Conservation (phyloP, 257 asterid species). For the Salvia miltiorrhiza region DNA sequence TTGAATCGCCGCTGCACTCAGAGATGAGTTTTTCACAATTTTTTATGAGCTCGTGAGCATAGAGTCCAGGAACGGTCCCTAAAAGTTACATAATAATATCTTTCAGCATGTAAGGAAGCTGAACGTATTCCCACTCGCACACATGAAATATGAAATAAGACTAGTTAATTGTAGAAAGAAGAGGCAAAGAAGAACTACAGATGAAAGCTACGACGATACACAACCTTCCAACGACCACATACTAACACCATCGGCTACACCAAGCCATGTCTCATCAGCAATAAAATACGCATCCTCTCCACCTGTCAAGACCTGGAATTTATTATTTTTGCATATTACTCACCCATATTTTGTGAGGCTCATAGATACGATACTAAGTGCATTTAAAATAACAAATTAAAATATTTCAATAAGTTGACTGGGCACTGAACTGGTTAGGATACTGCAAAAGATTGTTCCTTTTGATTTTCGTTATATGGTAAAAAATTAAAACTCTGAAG, state of each 20-base stretch:
- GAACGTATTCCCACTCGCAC: background rate
- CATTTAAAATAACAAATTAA: background rate
- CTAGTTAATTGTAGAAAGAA: background rate
- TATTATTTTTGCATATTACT: slow-evolving; percentile 63
- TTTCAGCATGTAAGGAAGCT: background rate
- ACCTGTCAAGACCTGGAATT: slow-evolving; percentile 95
- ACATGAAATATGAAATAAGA: background rate
- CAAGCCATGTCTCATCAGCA: slow-evolving; percentile 67
- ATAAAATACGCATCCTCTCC: slow-evolving; percentile 92
- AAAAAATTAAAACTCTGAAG: background rate
- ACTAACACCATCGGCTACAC: slow-evolving; percentile 88
- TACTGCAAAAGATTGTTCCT: background rate
- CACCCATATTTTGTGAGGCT: slow-evolving; percentile 21
- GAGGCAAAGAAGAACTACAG: background rate
- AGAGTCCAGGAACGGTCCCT: slow-evolving; percentile 71
- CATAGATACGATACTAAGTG: slow-evolving; percentile 18
- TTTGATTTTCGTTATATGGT: background rate
- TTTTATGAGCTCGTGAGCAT: slow-evolving; percentile 65
- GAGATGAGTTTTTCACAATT: slow-evolving; percentile 49
- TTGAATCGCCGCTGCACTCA: slow-evolving; percentile 24
- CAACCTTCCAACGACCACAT: slow-evolving; percentile 86
- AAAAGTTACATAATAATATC: slow-evolving; percentile 9
- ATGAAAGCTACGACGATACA: background rate
- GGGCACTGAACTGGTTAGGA: background rate
- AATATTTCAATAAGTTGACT: background rate